A percentile compares a stretch with the other conserved stretches of the same genome.
Conservation (phyloP, 1,284 basidiomycete species). For the Moniliophthora roreri region DNA sequence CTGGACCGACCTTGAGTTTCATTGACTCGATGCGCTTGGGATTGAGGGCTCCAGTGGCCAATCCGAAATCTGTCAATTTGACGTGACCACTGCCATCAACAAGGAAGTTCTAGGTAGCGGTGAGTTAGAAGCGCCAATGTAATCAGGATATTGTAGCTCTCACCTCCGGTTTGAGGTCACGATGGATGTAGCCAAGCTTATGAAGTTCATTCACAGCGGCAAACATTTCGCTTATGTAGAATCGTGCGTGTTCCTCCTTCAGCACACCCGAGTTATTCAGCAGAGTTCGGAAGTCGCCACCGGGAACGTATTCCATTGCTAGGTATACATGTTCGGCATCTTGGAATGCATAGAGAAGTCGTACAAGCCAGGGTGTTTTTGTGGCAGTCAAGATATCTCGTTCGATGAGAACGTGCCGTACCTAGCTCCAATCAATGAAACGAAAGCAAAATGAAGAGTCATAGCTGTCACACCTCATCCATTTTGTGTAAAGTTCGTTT, state of each 20-base stretch:
- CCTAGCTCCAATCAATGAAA: slow-evolving; percentile 39
- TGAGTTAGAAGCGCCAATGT: not conserved
- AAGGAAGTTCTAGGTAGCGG: slow-evolving; percentile 81
- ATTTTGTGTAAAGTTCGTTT: slow-evolving; percentile 93
- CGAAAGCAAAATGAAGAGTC: not conserved
- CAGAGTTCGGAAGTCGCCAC: slow-evolving; percentile 93
- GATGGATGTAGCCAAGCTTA: slow-evolving; percentile 95
- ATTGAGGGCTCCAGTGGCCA: slow-evolving; percentile 95
- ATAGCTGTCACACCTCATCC: slow-evolving; percentile 75
- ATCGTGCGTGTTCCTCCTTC: slow-evolving; percentile 92
- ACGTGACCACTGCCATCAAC: slow-evolving; percentile 96
- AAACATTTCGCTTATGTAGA: slow-evolving; percentile 98
- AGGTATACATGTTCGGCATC: slow-evolving; percentile 88
- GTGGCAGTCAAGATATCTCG: slow-evolving; percentile 95
- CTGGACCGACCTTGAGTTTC: slow-evolving; percentile 76
- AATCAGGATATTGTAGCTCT: slow-evolving; percentile 13
- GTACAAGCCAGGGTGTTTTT: slow-evolving; percentile 94
- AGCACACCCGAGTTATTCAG: slow-evolving; percentile 96
- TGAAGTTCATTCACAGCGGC: slow-evolving; percentile 88
- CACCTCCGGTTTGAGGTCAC: slow-evolving; percentile 97
- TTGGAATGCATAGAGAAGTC: slow-evolving; percentile 92
- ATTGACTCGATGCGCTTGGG: slow-evolving; percentile 94
- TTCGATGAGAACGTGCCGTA: slow-evolving; percentile 94
- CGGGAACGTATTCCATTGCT: slow-evolving; percentile 98
- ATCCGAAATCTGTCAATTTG: slow-evolving; percentile 97